Conservation (phyloP, 768 basidiomycete species). For the Suillus subaureus region DNA sequence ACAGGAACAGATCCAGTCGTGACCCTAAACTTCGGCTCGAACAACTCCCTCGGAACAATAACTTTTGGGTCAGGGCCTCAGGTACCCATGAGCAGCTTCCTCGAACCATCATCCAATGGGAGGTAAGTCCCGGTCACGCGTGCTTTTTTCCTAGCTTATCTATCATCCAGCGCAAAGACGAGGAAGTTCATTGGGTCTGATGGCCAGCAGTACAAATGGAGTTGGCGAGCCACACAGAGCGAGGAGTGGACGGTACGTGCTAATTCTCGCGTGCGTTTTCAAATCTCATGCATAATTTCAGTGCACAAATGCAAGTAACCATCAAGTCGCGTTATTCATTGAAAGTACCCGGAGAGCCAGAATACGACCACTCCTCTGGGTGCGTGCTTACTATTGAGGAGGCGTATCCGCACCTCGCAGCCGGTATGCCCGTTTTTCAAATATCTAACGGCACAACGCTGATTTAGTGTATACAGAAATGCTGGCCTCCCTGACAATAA, state of each 20-base stretch:
- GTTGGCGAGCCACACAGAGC: constrained; percentile 44
- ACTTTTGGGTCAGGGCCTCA: constrained; percentile 40
- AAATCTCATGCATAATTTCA: constrained; percentile 24
- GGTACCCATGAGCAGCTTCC: constrained; percentile 55
- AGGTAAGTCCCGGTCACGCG: constrained; percentile 39
- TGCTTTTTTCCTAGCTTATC: constrained; percentile 11
- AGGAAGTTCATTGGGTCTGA: constrained; percentile 63
- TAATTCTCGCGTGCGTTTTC: background rate
- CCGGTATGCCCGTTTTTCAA: constrained; percentile 43
- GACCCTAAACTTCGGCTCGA: constrained; percentile 52
- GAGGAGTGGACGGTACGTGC: constrained; percentile 68
- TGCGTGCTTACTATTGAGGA: constrained; percentile 68
- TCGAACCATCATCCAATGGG: constrained; percentile 43
- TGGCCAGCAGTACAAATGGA: constrained; percentile 64
- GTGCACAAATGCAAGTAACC: constrained; percentile 56
- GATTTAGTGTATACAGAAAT: constrained; percentile 44
- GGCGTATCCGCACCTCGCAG: constrained; percentile 53
- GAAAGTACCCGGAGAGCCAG: constrained; percentile 55
- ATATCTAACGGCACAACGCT: constrained; percentile 14
- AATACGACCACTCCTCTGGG: constrained; percentile 56
- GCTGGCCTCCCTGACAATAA: constrained; percentile 61
- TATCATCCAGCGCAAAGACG: constrained; percentile 38
- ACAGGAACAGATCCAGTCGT: constrained; percentile 34
- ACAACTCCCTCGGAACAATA: constrained; percentile 55
- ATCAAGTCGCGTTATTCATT: constrained; percentile 64